Base-by-base conservation (phyloP, 441 rosid genomes). In the Gossypium gossypioides region DNA sequence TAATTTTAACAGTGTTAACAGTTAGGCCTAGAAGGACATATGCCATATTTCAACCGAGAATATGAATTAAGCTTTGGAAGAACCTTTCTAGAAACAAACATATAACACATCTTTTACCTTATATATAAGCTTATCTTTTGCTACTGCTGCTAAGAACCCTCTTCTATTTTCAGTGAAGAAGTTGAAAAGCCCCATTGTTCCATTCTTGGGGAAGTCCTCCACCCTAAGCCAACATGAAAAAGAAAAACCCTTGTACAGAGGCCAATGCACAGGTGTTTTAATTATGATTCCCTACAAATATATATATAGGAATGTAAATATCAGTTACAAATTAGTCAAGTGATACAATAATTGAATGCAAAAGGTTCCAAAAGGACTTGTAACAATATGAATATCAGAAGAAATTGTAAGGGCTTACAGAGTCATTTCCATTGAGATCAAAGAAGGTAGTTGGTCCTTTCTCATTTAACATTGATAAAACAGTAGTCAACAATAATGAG, bases 221-320 rank as follows among this genome's bases (percentile, higher is more conserved):
- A 93, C 91, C 84, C 99, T 87, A 73, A 96, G 89, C 99, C 99
- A 96, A 75, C 99, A 96, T 73, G 97, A 89, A 83, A 93, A 96
- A 73, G 99, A 93, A 81, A 93, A 93, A 50, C 99, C 98, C 82
- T 88, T 93, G 76, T 85, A 89, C 51, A 86, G 83, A 80, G 99
- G 99, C 97, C 97, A 96, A 74, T 88, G 97, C 54, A 91, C 74
- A 34, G 99, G 98, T 62, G 97, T 89, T 79, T 84, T 91, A 77
- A 96, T 82, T 44, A 82, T 68, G 76, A 96, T 90, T 51, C 99
- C 99, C 99, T 96, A 78, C 76, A 81, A 69, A 42, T 42, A 42
- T 10, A 42, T 42, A 42, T 42, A 42, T 42, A 68, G 44, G 70
- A 9, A 69, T 34, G 3, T 51, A 59, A 62, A 40, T 15, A 71